Percentiles rank a stretch among this genome's conserved stretches.
These are phyloP conservation scores for Ceratocystis destructans DNA, from an alignment of 2,329 filamentous ascomycete species.

Conservation along the genomic window DNA sequence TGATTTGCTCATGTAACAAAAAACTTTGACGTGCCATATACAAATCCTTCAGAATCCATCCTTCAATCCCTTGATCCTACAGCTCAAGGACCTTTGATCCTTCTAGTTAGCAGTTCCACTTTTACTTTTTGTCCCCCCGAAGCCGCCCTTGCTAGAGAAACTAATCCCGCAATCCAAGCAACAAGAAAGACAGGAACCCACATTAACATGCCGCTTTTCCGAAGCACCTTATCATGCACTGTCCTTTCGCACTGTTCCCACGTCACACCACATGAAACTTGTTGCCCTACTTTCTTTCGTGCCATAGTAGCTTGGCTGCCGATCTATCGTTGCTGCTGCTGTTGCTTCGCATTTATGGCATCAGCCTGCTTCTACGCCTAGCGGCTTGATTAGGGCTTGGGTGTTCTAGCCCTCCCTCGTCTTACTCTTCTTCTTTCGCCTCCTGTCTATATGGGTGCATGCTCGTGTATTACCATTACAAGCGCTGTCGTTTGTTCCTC, in stretches of 20 bases:
- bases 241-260: background rate
- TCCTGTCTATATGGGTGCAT: too few species aligned
- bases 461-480: too few species aligned
- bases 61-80: background rate
- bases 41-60: background rate
- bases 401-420: too few species aligned
- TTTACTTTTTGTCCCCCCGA: background rate
- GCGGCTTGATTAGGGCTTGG: too few species aligned
- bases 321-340: background rate
- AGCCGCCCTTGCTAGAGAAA: background rate
- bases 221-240: background rate
- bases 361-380: too few species aligned
- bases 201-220: slow-evolving; percentile 8
- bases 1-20: background rate
- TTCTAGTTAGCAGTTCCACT: background rate
- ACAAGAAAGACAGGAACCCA: background rate
- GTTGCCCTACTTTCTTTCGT: too few species aligned
- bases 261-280: slow-evolving; percentile 6
- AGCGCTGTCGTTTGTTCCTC: background rate
- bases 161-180: background rate
- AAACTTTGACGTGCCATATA: background rate
- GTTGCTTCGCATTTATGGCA: background rate
- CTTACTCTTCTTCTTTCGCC: too few species aligned
- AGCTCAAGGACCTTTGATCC: background rate
- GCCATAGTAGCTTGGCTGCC: too few species aligned